phyloP scores from a whole-genome alignment of 2,329 filamentous ascomycete species.

The Epicoccum nigrum region DNA sequence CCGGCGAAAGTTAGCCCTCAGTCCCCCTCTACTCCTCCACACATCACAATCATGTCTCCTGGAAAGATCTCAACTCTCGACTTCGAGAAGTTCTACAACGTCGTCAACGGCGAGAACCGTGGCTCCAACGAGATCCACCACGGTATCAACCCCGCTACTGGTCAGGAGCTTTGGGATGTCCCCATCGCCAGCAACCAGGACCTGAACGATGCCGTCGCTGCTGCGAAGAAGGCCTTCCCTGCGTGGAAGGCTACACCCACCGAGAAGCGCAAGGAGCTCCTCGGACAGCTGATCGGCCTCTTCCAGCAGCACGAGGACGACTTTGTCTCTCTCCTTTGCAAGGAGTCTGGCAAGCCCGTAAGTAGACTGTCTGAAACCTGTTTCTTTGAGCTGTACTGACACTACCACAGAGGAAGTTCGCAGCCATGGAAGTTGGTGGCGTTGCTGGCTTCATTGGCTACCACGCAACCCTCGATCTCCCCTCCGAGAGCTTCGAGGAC shows the following conservation, averaged over 20 bases:
- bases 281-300: slow-evolving; percentile 35
- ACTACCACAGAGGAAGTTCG: slow-evolving; percentile 47
- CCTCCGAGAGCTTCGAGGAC: slow-evolving; percentile 50
- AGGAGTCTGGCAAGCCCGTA: slow-evolving; percentile 48
- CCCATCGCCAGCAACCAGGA: slow-evolving; percentile 58
- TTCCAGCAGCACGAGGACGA: slow-evolving; percentile 38
- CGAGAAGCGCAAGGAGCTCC: slow-evolving; percentile 42
- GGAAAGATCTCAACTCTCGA: slow-evolving; percentile 49
- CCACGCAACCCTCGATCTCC: slow-evolving; percentile 44
- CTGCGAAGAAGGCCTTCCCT: slow-evolving; percentile 56
- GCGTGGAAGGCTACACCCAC: slow-evolving; percentile 51
- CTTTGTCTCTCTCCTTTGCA: slow-evolving; percentile 41
- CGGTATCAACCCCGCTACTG: slow-evolving; percentile 59
- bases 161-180: slow-evolving; percentile 57
- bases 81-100: slow-evolving; percentile 58
- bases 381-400: slow-evolving; percentile 12
- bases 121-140: slow-evolving; percentile 52
- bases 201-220: slow-evolving; percentile 57
- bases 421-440: slow-evolving; percentile 48
- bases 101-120: slow-evolving; percentile 58
- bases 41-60: slow-evolving; percentile 51
- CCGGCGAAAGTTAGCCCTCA: background rate
- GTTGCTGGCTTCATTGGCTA: slow-evolving; percentile 47
- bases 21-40: background rate
- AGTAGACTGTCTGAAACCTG: background rate